Base-by-base conservation (phyloP, 441 rosid species). In the Flueggea neowawraea region DNA sequence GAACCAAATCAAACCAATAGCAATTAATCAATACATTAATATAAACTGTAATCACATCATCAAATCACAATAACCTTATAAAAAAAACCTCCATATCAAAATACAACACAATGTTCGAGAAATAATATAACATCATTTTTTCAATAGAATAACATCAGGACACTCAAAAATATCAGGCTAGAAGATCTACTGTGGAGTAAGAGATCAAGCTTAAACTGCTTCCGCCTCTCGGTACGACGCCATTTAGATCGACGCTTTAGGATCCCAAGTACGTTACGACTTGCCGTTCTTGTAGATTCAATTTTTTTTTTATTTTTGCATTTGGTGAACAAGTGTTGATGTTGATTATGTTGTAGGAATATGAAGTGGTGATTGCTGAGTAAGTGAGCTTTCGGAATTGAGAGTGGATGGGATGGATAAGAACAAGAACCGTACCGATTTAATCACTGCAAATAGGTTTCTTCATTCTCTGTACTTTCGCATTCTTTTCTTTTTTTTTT, bases 381-480 rank as follows among this genome's bases (percentile, higher is more conserved):
- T 16, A 48, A 57, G 73, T 76, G 59, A 65, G 80, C 39, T 59
- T 53, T 41, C 10, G 7, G 16, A 61, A 56, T 59, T 57, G 55
- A 31, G 71, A 63, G 86, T 62, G 73, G 87, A 77, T 75, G 67
- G 57, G 80, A 95, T 92, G 98, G 99, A 95, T 73, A 92, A 90
- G 84, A 89, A 87, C 83, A 95, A 86, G 89, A 86, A 64, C 75
- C 94, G 97, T 68, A 73, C 82, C 31, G 98, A 95, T 80, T 80
- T 91, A 69, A 97, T 92, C 28, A 89, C 91, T 4, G 98, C 98
- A 89, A 92, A 72, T 90, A 82, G 98, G 99, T 92, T 61, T 32
- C 54, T 63, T 5, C 16, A n/a, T 72, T 51, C n/a, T 39, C 52
- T n/a, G 44, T 5, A 9, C 15, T 4, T 56, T 66, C 52, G 12